Evolutionary conservation across 2,329 filamentous ascomycete genomes (phyloP), one percentile per base, ranked within the genome.

Genomic region (Sporothrix inflata): DNA sequence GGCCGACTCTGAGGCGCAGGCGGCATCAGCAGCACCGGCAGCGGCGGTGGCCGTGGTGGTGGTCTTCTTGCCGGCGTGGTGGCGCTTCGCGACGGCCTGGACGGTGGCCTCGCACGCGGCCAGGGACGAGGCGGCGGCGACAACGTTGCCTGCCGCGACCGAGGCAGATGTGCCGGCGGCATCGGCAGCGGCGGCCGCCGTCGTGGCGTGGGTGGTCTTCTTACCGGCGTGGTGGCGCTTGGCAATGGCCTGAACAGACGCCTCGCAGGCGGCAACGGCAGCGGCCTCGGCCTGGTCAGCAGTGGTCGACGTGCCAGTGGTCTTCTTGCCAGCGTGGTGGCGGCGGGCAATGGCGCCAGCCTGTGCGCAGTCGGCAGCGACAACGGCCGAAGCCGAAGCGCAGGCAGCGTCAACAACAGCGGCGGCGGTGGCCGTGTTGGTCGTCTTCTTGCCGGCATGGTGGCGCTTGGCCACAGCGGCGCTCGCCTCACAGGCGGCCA

Each of bases 391-490:
- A 21, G 19, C 38, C 21, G 61, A 47, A 9, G 68, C n/a, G 11
- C n/a, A 27, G 9, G 49, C 27, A 38, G 69, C 40, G 24, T 60
- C 30, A n/a, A 16, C 40, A 11, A 21, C 38, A 24, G 53, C 53
- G n/a, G 40, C 68, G 14, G 55, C 68, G 11, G 53, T 61, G 8
- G 49, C 14, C n/a, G 55, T 49, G 40, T 42, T 27, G 6, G 21
- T 57, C 4, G 69, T 70, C 69, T 70, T 70, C 69, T 70, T 70
- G 42, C 69, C 69, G 14, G 69, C 69, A 9, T 70, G 68, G 42
- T 70, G 68, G 40, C 68, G 68, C 11, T 45, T 60, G 53, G 57
- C 68, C 19, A 70, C 19, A 34, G 53, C 68, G 61, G 68, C 68
- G 19, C 42, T 34, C 27, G 42, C 63, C 53, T 70, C 68, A 27